Conservation (phyloP, 495 filamentous ascomycete species). For the Pseudomonodictys pantanalensis region DNA sequence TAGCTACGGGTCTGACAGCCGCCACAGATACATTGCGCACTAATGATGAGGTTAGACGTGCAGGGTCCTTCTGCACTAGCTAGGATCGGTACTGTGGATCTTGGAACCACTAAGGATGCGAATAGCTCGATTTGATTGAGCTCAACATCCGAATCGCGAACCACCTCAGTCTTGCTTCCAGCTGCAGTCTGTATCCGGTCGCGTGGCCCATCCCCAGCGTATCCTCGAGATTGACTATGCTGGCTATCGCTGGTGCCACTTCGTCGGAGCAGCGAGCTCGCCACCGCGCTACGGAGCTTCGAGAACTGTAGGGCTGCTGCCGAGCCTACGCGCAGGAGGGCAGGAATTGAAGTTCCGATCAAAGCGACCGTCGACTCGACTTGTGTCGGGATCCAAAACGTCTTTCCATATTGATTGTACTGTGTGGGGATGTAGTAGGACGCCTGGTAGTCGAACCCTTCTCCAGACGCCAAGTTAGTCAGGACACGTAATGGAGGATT, state of each 20-base stretch:
- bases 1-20: conserved; percentile 7
- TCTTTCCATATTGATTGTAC: conserved; percentile 33
- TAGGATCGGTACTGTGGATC: conserved; percentile 5
- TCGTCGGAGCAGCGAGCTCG: too few species aligned
- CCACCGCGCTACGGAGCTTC: too few species aligned
- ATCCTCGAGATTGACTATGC: too few species aligned
- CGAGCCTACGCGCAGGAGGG: conserved; percentile 4
- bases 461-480: not conserved
- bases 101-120: too few species aligned
- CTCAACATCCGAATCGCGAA: too few species aligned
- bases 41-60: not conserved
- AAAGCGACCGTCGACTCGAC: conserved; percentile 36
- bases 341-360: conserved; percentile 34
- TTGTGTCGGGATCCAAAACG: conserved; percentile 37
- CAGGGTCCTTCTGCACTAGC: conserved; percentile 4
- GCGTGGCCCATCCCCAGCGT: too few species aligned
- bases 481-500: not conserved
- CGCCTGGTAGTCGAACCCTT: conserved; percentile 26
- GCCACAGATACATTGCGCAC: not conserved
- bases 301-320: not conserved
- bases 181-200: too few species aligned
- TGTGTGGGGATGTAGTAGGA: conserved; percentile 26
- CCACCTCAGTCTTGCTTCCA: too few species aligned
- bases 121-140: too few species aligned
- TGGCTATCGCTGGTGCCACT: too few species aligned